Percentiles rank a stretch among this genome's conserved stretches.
phyloP scores from a whole-genome alignment of 306 rosid species.

The Quercus cerris region DNA sequence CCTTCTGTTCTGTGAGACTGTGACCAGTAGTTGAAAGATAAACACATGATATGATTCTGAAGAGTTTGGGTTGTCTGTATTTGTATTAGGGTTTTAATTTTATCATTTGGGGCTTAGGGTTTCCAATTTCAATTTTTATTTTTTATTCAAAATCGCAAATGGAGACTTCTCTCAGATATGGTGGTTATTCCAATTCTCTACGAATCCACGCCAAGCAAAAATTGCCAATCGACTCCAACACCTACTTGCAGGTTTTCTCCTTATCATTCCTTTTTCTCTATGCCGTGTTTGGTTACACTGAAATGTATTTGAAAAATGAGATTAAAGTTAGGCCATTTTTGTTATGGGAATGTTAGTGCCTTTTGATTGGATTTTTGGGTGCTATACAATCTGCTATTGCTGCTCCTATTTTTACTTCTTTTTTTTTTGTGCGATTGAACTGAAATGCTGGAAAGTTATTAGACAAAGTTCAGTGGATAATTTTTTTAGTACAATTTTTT shows the following conservation, averaged over 20 bases:
- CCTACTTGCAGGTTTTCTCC: conserved; percentile 58
- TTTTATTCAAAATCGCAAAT: conserved; percentile 14
- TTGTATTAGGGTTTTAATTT: conserved; percentile 5
- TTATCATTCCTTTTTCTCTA: neutral
- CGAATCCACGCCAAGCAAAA: conserved; percentile 75
- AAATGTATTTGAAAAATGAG: neutral
- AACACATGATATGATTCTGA: no score
- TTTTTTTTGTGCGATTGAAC: neutral
- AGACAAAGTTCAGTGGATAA: neutral
- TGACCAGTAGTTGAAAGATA: neutral
- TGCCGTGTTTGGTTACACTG: neutral
- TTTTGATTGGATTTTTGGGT: neutral
- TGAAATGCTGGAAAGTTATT: neutral
- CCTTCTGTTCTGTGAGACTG: neutral
- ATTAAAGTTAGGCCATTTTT: neutral
- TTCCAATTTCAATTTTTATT: neutral
- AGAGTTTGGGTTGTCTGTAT: no score
- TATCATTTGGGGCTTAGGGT: neutral
- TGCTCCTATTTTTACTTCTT: neutral
- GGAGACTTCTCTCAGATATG: conserved; percentile 86
- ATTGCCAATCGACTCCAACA: conserved; percentile 58
- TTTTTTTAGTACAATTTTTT: neutral
- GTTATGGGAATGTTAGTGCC: neutral
- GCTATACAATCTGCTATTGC: neutral
- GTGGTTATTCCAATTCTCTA: conserved; percentile 61